Evolutionary conservation across 1,139 yeast genomes (phyloP).

Genomic region (Insectozyma bohioensis): DNA sequence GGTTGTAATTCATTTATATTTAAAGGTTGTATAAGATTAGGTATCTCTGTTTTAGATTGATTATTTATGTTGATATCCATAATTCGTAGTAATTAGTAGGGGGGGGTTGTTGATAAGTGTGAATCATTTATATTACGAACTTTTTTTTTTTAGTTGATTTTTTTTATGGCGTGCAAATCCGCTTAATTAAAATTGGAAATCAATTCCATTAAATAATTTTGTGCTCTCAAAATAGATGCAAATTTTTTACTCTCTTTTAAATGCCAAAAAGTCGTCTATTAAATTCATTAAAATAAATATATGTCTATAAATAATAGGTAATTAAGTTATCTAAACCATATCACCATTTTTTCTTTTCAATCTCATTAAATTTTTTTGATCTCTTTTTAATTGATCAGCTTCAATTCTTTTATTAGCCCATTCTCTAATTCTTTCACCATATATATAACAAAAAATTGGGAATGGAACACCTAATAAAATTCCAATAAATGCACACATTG

Average conservation of each 20-base stretch:
- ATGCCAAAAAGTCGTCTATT: too few relatives aligned
- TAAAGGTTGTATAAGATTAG: slow-evolving; percentile 5
- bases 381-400: slow-evolving; percentile 30
- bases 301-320: slow-evolving; percentile 5
- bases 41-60: slow-evolving; percentile 3
- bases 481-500: slow-evolving; percentile 44
- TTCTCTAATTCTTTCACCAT: slow-evolving; percentile 39
- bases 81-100: too few relatives aligned
- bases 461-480: slow-evolving; percentile 43
- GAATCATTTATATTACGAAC: neutral
- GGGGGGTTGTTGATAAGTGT: too few relatives aligned
- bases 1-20: slow-evolving; percentile 19
- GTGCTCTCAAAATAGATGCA: too few relatives aligned
- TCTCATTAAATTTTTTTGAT: slow-evolving; percentile 31
- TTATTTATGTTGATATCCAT: neutral
- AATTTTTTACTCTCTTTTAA: too few relatives aligned
- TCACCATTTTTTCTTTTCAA: slow-evolving; percentile 17
- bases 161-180: neutral
- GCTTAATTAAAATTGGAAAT: neutral
- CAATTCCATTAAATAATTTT: neutral
- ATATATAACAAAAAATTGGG: slow-evolving; percentile 40
- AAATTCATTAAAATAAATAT: slow-evolving; percentile 3
- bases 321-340: slow-evolving; percentile 7
- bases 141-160: neutral
- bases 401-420: slow-evolving; percentile 39